phyloP scores from a whole-genome alignment of 768 basidiomycete species.

The Leccinum broughii region DNA sequence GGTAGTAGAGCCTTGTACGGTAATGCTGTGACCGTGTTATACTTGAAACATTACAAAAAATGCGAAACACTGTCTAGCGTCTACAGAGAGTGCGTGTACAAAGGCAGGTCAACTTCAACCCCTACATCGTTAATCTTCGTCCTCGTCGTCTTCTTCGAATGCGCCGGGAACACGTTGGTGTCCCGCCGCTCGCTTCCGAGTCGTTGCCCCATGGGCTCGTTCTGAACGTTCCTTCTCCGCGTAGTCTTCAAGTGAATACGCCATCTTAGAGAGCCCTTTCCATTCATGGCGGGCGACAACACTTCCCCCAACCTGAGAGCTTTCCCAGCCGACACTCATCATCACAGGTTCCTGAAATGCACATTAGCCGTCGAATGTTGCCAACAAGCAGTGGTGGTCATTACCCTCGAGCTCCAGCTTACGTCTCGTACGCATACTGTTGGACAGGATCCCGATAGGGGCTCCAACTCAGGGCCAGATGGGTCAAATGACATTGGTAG shows the following conservation, averaged over 20 bases:
- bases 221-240: slow-evolving; percentile 54
- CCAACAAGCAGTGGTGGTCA: background rate
- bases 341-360: slow-evolving; percentile 72
- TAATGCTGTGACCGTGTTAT: background rate
- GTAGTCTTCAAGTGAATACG: slow-evolving; percentile 69
- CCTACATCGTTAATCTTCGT: slow-evolving; percentile 14
- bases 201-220: slow-evolving; percentile 20
- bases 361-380: slow-evolving; percentile 6
- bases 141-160: slow-evolving; percentile 26
- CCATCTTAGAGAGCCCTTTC: slow-evolving; percentile 84
- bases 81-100: background rate
- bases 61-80: no score
- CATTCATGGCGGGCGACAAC: slow-evolving; percentile 92
- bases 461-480: slow-evolving; percentile 54
- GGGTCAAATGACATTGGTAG: slow-evolving; percentile 73
- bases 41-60: no score
- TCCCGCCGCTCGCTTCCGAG: slow-evolving; percentile 11
- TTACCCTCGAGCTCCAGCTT: slow-evolving; percentile 87
- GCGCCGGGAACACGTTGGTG: slow-evolving; percentile 28
- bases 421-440: slow-evolving; percentile 84
- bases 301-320: slow-evolving; percentile 55
- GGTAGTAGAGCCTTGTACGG: background rate
- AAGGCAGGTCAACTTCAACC: background rate
- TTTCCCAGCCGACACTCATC: slow-evolving; percentile 91
- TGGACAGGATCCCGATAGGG: slow-evolving; percentile 28